Percentiles rank a stretch among this genome's conserved stretches.
These are phyloP conservation scores for Pyronema domesticum DNA, from an alignment of 495 filamentous ascomycete species.

Conservation along the genomic window DNA sequence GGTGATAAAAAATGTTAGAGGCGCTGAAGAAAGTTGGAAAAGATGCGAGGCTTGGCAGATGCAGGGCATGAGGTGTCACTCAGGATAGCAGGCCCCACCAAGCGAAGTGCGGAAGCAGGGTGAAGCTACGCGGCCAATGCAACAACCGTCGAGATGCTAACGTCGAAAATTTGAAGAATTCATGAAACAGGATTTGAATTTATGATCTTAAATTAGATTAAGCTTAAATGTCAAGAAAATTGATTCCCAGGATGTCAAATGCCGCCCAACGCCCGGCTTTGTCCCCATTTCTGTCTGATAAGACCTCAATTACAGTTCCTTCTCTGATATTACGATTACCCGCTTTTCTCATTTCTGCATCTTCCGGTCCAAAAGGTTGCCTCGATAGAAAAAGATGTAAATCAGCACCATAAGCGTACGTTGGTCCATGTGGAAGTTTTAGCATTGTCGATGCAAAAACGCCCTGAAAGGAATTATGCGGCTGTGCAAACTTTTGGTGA, in stretches of 20 bases:
- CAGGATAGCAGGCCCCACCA: no score
- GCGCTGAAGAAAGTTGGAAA: neutral
- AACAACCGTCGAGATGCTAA: no score
- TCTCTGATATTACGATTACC: neutral
- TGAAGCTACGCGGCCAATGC: no score
- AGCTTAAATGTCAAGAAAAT: neutral
- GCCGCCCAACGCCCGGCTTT: slow-evolving; percentile 8
- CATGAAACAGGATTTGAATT: no score
- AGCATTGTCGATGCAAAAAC: neutral
- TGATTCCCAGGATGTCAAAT: slow-evolving; percentile 8
- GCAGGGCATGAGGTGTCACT: neutral
- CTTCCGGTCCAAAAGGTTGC: slow-evolving; percentile 4
- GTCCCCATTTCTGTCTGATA: slow-evolving; percentile 11
- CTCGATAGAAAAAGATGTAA: slow-evolving; percentile 12
- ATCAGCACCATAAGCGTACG: slow-evolving; percentile 14
- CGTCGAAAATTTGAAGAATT: no score
- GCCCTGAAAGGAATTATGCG: neutral
- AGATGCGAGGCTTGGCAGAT: neutral
- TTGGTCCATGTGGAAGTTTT: slow-evolving; percentile 14
- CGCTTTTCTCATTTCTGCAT: neutral
- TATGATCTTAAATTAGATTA: neutral
- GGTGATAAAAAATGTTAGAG: neutral
- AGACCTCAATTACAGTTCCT: slow-evolving; percentile 10
- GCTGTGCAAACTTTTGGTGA: neutral
- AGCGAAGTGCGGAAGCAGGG: no score